Evolutionary conservation across 1,284 basidiomycete genomes (phyloP), one percentile per base, ranked within the genome.

Genomic region (Lentinula novae-zelandiae): DNA sequence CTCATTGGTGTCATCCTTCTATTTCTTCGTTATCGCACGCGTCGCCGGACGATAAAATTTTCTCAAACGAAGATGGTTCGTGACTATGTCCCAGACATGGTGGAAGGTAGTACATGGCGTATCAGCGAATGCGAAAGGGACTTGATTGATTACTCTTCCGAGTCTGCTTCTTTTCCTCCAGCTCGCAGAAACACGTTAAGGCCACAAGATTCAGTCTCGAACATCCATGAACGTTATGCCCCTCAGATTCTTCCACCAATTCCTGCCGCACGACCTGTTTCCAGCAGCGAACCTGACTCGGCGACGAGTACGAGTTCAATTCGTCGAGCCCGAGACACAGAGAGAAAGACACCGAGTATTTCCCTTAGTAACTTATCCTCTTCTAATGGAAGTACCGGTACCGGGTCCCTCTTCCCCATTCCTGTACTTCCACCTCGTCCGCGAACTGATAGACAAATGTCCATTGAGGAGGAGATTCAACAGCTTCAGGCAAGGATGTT

Each of bases 391-490:
- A 42, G 22, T 20, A 31, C 22, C 7, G 42, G 17, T 15, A 50
- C 27, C n/a, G 7, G 50, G 5, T 40, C 52, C 7, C 40, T 42
- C 5, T 58, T 58, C 31, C 56, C 62, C 5, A 38, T 60, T 15
- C 56, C 59, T 34, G 39, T 60, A 46, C 38, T 60, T 31, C 62
- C 59, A 34, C 36, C 62, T 9, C 59, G 62, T 9, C 54, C 59
- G 5, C 49, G 62, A 13, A 63, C 62, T 22, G 52, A 53, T 38
- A 58, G 62, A 13, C 62, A 63, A 34, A 63, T 58, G 59, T 10
- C 55, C 51, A 54, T 57, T 38, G 62, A 60, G 12, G 44, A 58
- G 33, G 62, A 63, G 15, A 54, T 58, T 20, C 59, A 60, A 9
- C 20, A 15, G 27, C 48, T 60, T n/a, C 55, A 60, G 46, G 40